These are phyloP conservation scores for Castanospermum australe DNA, from an alignment of 306 rosid species.

Conservation along the genomic window DNA sequence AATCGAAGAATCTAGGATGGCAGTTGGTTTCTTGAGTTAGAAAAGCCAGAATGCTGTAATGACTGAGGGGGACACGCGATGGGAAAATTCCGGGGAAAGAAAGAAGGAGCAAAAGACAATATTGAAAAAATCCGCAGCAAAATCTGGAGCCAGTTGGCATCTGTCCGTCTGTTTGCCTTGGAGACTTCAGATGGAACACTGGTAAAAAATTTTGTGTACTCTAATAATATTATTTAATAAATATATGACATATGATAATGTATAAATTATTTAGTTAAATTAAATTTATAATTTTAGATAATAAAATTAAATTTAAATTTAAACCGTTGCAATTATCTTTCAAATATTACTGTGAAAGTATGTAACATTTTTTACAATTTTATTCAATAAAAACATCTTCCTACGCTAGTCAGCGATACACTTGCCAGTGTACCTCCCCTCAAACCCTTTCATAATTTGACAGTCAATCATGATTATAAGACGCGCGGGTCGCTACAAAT, in stretches of 20 bases:
- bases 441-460: too few relatives aligned
- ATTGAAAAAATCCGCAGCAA: background rate
- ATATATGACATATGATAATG: too few relatives aligned
- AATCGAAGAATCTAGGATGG: background rate
- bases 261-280: too few relatives aligned
- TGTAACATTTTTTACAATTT: too few relatives aligned
- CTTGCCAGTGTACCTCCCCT: background rate
- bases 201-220: too few relatives aligned
- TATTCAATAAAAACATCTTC: too few relatives aligned
- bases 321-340: too few relatives aligned
- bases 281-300: too few relatives aligned
- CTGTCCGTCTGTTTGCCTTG: conserved; percentile 46
- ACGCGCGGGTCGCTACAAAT: background rate
- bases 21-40: background rate
- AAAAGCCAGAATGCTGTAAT: background rate
- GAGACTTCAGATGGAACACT: background rate
- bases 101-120: background rate
- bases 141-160: conserved; percentile 49
- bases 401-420: background rate
- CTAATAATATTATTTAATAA: too few relatives aligned
- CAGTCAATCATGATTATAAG: background rate
- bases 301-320: too few relatives aligned
- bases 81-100: background rate
- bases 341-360: too few relatives aligned
- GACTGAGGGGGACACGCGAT: background rate